These are phyloP conservation scores for Tricholoma terreum DNA, from an alignment of 768 basidiomycete species.

Conservation along the genomic window DNA sequence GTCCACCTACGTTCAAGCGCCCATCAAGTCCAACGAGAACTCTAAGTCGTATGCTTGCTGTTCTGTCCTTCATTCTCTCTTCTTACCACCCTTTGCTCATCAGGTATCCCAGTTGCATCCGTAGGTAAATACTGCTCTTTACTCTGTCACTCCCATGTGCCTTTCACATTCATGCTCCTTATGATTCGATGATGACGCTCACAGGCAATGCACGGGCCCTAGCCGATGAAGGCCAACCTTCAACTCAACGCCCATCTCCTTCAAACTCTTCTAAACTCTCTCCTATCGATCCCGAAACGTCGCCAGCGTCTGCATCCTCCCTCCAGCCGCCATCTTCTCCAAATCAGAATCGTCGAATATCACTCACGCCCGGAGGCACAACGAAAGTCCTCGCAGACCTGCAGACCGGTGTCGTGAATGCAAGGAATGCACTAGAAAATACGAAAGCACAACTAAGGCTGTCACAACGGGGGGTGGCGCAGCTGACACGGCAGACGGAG, in stretches of 20 bases:
- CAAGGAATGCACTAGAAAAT: conserved; percentile 80
- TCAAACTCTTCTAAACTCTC: conserved; percentile 25
- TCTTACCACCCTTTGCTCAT: conserved; percentile 17
- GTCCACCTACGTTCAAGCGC: conserved; percentile 44
- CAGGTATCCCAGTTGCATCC: conserved; percentile 75
- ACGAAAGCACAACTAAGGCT: conserved; percentile 79
- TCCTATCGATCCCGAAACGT: conserved; percentile 35
- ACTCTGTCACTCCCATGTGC: conserved; percentile 7
- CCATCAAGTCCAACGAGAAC: conserved; percentile 72
- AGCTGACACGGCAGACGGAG: conserved; percentile 81
- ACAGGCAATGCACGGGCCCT: conserved; percentile 82
- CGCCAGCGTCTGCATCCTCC: conserved; percentile 33
- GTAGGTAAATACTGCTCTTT: conserved; percentile 55
- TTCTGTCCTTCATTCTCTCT: conserved; percentile 9
- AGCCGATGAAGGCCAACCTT: conserved; percentile 64
- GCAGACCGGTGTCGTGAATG: conserved; percentile 78
- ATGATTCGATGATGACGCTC: conserved; percentile 22
- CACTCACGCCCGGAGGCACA: conserved; percentile 74
- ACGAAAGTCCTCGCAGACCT: conserved; percentile 87
- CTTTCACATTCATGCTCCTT: conserved; percentile 21
- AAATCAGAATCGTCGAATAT: conserved; percentile 52
- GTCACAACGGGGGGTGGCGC: conserved; percentile 80
- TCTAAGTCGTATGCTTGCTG: conserved; percentile 64
- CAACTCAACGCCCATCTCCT: conserved; percentile 30
- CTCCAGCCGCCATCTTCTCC: conserved; percentile 41